These are phyloP conservation scores for Fusarium lateritium DNA, from an alignment of 2,329 filamentous ascomycete species.

Conservation along the genomic window DNA sequence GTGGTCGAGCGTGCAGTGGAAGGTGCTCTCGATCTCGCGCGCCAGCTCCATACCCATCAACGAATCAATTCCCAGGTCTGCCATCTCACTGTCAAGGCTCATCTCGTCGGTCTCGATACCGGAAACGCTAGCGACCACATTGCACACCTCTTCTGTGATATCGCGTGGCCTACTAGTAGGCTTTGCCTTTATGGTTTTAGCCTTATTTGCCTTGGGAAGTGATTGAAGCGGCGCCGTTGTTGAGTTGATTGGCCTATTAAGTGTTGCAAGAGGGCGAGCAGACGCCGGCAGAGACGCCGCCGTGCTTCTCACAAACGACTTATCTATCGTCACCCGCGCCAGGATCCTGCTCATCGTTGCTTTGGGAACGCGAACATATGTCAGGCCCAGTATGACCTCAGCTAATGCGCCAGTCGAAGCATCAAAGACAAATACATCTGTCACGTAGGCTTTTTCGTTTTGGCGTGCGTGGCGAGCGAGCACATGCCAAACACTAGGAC, in stretches of 20 bases:
- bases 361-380: background rate
- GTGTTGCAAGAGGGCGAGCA: too few species aligned
- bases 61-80: constrained; percentile 25
- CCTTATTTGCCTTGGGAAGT: background rate
- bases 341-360: constrained; percentile 3
- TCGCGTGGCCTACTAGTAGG: background rate
- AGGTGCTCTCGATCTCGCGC: constrained; percentile 1
- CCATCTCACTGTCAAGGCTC: background rate
- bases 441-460: background rate
- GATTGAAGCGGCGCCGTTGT: background rate
- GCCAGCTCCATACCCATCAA: constrained; percentile 25
- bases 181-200: background rate
- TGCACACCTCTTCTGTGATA: background rate
- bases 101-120: constrained; percentile 17
- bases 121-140: background rate
- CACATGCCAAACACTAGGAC: constrained; percentile 1
- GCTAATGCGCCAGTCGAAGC: background rate
- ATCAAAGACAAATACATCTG: constrained; percentile 19
- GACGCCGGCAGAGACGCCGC: too few species aligned
- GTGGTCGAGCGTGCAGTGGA: background rate
- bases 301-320: background rate
- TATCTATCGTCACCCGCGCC: background rate
- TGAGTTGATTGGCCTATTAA: background rate
- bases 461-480: background rate
- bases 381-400: constrained; percentile 12